A percentile compares a stretch with the other conserved stretches of the same genome.
Evolutionary conservation across 805 yeast species (phyloP).

Genomic region (Sugiyamaella marilandica): DNA sequence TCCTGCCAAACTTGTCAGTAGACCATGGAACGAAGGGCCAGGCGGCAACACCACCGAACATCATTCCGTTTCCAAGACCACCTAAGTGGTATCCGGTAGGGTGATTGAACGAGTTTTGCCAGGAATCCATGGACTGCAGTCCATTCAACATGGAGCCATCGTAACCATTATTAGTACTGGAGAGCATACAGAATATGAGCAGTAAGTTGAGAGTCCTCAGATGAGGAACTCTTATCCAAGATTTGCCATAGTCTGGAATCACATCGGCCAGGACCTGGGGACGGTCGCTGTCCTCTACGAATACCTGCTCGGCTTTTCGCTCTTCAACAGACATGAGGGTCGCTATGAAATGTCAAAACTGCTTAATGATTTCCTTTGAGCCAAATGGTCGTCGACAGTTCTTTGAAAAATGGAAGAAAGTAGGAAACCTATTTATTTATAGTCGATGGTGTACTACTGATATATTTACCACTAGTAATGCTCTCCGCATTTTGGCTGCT

Average conservation of each 20-base stretch:
- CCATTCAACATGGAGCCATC: slow-evolving; percentile 19
- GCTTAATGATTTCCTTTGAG: background rate
- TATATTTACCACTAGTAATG: too few relatives aligned
- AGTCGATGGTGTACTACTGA: too few relatives aligned
- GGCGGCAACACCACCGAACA: slow-evolving; percentile 64
- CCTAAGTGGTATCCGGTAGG: slow-evolving; percentile 15
- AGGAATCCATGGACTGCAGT: slow-evolving; percentile 22
- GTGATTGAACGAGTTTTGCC: slow-evolving; percentile 11
- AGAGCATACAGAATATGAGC: slow-evolving; percentile 9
- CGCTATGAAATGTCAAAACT: background rate
- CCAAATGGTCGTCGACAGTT: background rate
- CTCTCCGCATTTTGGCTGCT: background rate
- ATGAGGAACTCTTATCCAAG: slow-evolving; percentile 13
- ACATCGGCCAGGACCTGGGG: slow-evolving; percentile 1
- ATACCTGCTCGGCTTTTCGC: background rate
- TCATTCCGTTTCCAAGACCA: slow-evolving; percentile 14
- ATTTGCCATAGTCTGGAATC: slow-evolving; percentile 7
- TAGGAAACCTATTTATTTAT: too few relatives aligned
- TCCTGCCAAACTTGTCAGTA: slow-evolving; percentile 62
- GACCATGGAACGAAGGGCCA: slow-evolving; percentile 54
- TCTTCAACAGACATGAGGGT: background rate
- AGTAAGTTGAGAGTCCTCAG: slow-evolving; percentile 13
- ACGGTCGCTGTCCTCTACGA: background rate
- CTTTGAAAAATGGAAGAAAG: too few relatives aligned
- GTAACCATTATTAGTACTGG: slow-evolving; percentile 16